Percentiles rank a stretch among this genome's conserved stretches.
phyloP scores from a whole-genome alignment of 2,329 filamentous ascomycete species.

The Ophiostoma himal-ulmi region DNA sequence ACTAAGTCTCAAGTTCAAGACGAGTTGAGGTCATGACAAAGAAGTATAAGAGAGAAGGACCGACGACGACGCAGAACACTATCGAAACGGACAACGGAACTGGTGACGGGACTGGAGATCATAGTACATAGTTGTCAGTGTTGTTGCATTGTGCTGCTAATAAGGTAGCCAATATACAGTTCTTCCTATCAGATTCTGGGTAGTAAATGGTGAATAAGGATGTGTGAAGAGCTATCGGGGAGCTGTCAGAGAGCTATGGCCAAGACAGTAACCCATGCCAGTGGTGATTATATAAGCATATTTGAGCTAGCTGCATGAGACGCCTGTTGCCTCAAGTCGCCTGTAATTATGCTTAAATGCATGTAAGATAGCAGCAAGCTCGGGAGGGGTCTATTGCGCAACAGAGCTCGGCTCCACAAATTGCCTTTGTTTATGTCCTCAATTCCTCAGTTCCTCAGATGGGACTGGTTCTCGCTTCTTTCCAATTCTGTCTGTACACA shows the following conservation, averaged over 20 bases:
- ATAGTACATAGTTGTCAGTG: background rate
- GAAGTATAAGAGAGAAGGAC: background rate
- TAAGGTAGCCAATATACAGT: background rate
- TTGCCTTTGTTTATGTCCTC: background rate
- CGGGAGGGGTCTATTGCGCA: background rate
- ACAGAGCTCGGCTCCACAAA: background rate
- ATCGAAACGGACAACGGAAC: background rate
- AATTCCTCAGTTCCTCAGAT: background rate
- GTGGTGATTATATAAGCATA: background rate
- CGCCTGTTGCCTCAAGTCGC: background rate
- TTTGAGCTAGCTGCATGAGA: too few species aligned
- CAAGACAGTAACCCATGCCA: too few species aligned
- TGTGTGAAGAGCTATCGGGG: background rate
- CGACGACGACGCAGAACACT: background rate
- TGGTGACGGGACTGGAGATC: background rate
- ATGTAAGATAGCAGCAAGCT: background rate
- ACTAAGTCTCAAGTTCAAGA: constrained; percentile 42
- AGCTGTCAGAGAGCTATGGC: background rate
- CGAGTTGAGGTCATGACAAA: background rate
- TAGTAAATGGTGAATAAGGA: background rate
- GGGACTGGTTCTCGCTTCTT: background rate
- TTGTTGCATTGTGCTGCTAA: background rate
- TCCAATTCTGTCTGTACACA: background rate
- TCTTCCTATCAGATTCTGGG: background rate
- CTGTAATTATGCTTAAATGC: background rate